These are phyloP conservation scores for Pholiota conissans DNA, from an alignment of 768 basidiomycete genomes.

Conservation along the genomic window DNA sequence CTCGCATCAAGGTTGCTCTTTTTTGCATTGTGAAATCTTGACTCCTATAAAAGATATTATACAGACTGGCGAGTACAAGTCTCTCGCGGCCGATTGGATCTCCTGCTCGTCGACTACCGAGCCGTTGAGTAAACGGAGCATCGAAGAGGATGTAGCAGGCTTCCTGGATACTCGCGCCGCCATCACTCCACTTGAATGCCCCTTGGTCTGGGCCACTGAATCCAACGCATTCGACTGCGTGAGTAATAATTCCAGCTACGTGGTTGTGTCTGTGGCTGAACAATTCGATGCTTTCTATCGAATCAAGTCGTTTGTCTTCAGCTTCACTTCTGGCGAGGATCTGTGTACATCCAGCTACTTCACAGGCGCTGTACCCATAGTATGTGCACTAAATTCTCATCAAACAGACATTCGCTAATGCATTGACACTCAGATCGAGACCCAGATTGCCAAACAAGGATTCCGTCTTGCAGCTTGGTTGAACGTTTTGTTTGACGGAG, in stretches of 20 bases:
- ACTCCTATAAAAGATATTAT: neutral
- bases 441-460: constrained; percentile 47
- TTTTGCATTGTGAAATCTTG: neutral
- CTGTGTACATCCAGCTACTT: constrained; percentile 45
- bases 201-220: constrained; percentile 48
- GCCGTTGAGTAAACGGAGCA: constrained; percentile 24
- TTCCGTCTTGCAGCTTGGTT: constrained; percentile 52
- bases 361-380: constrained; percentile 33
- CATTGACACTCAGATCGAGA: constrained; percentile 33
- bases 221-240: constrained; percentile 47
- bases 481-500: constrained; percentile 46
- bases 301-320: constrained; percentile 46
- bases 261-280: too few species aligned
- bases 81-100: constrained; percentile 34
- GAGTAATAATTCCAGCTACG: too few species aligned
- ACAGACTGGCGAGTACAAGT: constrained; percentile 33
- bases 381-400: constrained; percentile 8
- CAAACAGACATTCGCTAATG: neutral
- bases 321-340: constrained; percentile 37
- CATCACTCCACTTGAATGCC: constrained; percentile 43
- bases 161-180: constrained; percentile 26
- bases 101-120: constrained; percentile 38
- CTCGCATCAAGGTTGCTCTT: constrained; percentile 38
- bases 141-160: constrained; percentile 31
- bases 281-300: neutral